phyloP scores from a whole-genome alignment of 2,329 filamentous ascomycete species.

The Colletotrichum camelliae region DNA sequence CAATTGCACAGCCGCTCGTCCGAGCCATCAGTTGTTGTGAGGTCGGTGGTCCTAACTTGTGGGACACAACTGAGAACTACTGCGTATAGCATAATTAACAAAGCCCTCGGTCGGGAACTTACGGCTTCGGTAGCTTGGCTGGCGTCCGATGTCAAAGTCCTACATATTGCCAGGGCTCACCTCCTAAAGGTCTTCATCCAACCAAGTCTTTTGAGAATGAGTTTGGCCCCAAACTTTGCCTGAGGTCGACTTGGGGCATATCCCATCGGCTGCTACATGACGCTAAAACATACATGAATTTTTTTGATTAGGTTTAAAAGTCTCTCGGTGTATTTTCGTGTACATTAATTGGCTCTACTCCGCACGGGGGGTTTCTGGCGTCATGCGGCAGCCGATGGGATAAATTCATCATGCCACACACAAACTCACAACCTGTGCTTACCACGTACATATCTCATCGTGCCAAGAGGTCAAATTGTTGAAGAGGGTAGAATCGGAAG shows the following conservation, averaged over 20 bases:
- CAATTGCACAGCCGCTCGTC: neutral
- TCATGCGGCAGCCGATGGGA: no score
- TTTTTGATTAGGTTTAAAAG: no score
- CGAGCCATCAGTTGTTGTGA: neutral
- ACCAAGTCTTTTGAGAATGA: neutral
- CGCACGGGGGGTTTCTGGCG: no score
- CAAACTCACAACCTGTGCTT: neutral
- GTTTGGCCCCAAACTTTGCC: neutral
- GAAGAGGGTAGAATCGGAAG: neutral
- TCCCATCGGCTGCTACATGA: no score
- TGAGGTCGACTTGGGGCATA: neutral
- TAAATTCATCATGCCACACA: neutral
- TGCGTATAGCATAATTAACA: no score
- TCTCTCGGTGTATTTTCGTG: no score
- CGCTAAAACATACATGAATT: no score
- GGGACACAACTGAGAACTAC: no score
- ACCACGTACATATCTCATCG: neutral
- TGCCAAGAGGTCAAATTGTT: neutral
- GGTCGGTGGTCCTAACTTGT: no score
- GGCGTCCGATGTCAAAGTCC: neutral
- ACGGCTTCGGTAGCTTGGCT: neutral
- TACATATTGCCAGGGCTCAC: neutral
- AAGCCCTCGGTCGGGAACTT: no score
- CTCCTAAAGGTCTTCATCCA: neutral
- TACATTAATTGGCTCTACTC: no score